Conservation (phyloP, 176 grass and related monocot species). For the Oryza nivara region DNA sequence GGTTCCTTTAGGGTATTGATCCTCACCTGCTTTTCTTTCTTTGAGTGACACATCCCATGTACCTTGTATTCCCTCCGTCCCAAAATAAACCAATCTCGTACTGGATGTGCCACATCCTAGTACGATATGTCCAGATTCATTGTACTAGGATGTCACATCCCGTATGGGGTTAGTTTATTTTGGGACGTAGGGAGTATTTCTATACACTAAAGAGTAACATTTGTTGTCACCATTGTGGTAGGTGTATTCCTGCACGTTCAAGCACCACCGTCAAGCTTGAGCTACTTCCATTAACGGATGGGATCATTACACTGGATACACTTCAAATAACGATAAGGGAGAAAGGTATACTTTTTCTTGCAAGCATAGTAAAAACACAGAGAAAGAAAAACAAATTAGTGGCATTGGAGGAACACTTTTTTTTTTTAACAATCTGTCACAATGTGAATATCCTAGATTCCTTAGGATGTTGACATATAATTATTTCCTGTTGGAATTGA, state of each 20-base stretch:
- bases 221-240: slow-evolving; percentile 31
- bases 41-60: background rate
- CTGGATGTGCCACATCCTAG: too few relatives aligned
- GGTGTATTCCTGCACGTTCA: slow-evolving; percentile 85
- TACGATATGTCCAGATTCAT: too few relatives aligned
- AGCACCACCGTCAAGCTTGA: slow-evolving; percentile 96
- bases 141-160: too few relatives aligned
- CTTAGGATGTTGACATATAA: background rate
- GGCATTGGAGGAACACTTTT: background rate
- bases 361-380: background rate
- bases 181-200: slow-evolving; percentile 2
- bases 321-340: slow-evolving; percentile 93
- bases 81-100: too few relatives aligned
- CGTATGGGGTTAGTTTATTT: too few relatives aligned
- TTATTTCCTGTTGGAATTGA: background rate
- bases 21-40: slow-evolving; percentile 10
- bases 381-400: slow-evolving; percentile 17
- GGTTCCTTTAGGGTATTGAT: slow-evolving; percentile 85
- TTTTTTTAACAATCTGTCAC: background rate
- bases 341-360: slow-evolving; percentile 64
- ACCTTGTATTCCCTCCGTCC: too few relatives aligned
- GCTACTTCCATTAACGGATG: slow-evolving; percentile 90
- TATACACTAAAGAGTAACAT: slow-evolving; percentile 16
- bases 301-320: slow-evolving; percentile 93
- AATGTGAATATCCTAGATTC: slow-evolving; percentile 2